These are phyloP conservation scores for Hirsutella minnesotensis DNA, from an alignment of 2,329 filamentous ascomycete species.

Conservation along the genomic window DNA sequence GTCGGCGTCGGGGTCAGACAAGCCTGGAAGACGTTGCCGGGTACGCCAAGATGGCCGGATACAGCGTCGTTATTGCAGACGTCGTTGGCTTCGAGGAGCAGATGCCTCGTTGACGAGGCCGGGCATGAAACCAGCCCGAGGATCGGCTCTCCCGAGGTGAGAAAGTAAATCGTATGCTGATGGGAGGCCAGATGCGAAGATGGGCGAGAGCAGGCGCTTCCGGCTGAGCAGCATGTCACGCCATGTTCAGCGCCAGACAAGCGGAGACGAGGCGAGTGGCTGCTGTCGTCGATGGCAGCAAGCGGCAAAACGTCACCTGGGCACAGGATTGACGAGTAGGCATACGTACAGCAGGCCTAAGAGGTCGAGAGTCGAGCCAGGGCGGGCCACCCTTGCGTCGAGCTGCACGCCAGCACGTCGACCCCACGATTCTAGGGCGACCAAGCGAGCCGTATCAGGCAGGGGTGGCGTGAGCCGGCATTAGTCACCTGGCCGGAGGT, in stretches of 20 bases:
- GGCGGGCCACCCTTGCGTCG: constrained; percentile 8
- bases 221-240: constrained; percentile 2
- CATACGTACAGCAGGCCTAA: not conserved
- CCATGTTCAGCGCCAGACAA: constrained; percentile 3
- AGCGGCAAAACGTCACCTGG: not conserved
- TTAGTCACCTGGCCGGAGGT: constrained; percentile 3
- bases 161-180: no score
- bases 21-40: not conserved
- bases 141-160: not conserved
- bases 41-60: no score
- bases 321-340: not conserved
- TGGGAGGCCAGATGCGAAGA: no score
- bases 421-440: not conserved
- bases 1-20: not conserved
- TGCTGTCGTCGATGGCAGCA: not conserved
- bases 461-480: not conserved
- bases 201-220: not conserved
- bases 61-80: no score
- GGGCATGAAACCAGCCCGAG: no score
- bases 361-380: no score
- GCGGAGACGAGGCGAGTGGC: not conserved
- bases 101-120: no score
- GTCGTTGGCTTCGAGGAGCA: no score
- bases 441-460: not conserved
- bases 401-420: constrained; percentile 1